phyloP scores from a whole-genome alignment of 2,329 filamentous ascomycete genomes.

The Pezicula rhizophila region DNA sequence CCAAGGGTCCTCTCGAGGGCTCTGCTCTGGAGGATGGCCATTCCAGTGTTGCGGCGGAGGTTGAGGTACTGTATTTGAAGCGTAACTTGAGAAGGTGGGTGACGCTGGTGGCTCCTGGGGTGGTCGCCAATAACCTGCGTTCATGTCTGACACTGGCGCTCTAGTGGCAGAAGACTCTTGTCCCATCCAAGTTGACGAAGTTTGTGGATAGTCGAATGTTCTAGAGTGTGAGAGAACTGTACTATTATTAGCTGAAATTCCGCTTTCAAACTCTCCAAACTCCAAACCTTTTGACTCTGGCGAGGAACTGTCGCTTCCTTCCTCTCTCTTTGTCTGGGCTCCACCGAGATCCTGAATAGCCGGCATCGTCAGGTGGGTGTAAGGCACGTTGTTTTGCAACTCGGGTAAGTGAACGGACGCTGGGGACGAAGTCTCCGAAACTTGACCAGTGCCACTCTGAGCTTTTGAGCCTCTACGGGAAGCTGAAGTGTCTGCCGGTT shows the following conservation, averaged over 20 bases:
- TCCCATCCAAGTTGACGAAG: conserved; percentile 25
- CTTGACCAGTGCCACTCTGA: conserved; percentile 22
- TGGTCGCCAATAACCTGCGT: conserved; percentile 43
- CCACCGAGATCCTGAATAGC: conserved; percentile 41
- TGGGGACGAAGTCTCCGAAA: conserved; percentile 44
- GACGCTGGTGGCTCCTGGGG: conserved; percentile 45
- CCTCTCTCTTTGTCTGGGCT: conserved; percentile 32
- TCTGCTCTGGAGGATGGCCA: conserved; percentile 17
- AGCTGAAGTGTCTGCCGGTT: conserved; percentile 36
- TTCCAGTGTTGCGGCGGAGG: conserved; percentile 25
- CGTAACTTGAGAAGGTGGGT: conserved; percentile 44
- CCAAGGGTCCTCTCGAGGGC: conserved; percentile 26
- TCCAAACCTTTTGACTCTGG: conserved; percentile 25
- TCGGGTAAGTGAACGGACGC: conserved; percentile 38
- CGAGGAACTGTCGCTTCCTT: conserved; percentile 28
- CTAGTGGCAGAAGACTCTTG: conserved; percentile 30
- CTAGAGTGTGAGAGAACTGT: conserved; percentile 23
- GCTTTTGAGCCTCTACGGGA: conserved; percentile 33
- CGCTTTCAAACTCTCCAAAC: neutral
- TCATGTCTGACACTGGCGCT: conserved; percentile 30
- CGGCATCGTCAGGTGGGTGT: conserved; percentile 38
- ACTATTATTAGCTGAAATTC: conserved; percentile 11
- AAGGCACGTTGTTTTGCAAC: conserved; percentile 33
- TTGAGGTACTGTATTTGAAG: conserved; percentile 29
- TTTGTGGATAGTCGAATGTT: conserved; percentile 22